Base-by-base conservation (phyloP, 164 flowering plant genomes). In the Magnolia changhungtana region DNA sequence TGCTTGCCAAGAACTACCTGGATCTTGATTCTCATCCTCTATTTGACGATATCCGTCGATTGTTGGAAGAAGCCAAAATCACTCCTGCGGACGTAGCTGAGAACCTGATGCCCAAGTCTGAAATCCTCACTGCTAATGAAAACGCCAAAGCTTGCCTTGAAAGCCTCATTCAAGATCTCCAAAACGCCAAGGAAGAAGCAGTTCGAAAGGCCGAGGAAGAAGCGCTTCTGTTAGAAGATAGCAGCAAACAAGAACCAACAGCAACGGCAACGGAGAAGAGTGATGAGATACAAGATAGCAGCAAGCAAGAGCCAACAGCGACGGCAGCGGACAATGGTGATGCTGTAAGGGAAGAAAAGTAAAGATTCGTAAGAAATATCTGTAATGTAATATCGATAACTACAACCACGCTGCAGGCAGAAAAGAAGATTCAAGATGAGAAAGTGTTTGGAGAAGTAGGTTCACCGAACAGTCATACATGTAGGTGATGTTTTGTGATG, bases 51-150 rank as follows among this genome's bases (percentile, higher is more conserved):
- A 77, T 89, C 20, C 49, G 51, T 10, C 19, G 20, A 51, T 20
- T 89, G 75, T 63, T 88, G 50, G 79, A 51, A 2, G 86, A 85
- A 75, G 77, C 79, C 52, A 75, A 85, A n/a, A 84, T 88, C 50
- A 87, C 89, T n/a, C 91, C 90, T 24, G 94, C 91, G 24, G 90
- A 89, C 81, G 89, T 90, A 29, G 90, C 88, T 2, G 90, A 89
- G 82, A 88, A 82, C 67, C 83, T 89, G 70, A 88, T 86, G 90
- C 89, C 88, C 27, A 88, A 82, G 70, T 81, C 86, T 7, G 74
- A 75, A 37, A 29, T 68, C 50, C 13, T 31, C 31, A 63, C 65
- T 1, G 23, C 27, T 7, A 50, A 29, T 2, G 85, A 81, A 52
- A 63, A 85, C 67, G 79, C 82, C 1, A 82, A 80, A 27, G 70